Evolutionary conservation across 345 rosid genomes (phyloP), one percentile per base, ranked within the genome.

Genomic region (Bruguiera parviflora): DNA sequence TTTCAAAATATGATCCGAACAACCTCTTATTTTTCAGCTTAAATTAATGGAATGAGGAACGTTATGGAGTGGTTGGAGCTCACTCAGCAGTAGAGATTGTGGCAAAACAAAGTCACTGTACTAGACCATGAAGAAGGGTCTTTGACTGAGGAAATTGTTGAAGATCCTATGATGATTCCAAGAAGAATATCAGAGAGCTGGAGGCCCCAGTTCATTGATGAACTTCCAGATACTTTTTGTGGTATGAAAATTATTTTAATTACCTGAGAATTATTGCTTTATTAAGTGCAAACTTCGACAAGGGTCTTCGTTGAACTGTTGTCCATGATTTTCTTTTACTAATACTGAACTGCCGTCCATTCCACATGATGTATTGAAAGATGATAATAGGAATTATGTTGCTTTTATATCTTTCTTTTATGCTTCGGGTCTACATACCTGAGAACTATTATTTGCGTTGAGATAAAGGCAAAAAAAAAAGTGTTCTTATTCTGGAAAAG

Each of bases 171-270:
- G 95, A 52, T 43, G 46, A 74, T 94, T 61, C 88, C 97, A 1
- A 82, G 81, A 71, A 75, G 79, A 79, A 84, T 91, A 58, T 88
- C 96, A 0, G 86, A 89, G 81, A 51, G 69, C 39, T 94, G 97
- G 98, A 84, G 84, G 71, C 97, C 98, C 31, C 89, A 82, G 71
- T 80, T 84, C 28, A 72, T 83, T 67, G 84, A 81, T 58, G 92
- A 80, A n/a, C 95, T 91, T 74, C 98, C 98, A 4, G 92, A 88
- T 78, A 80, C 93, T 5, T 91, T 94, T 75, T 91, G 97, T 58
- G 97, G 98, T 94, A 80, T 80, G 83, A 63, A 19, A 61, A 58
- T 8, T 6, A 6, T 9, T 10, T 6, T 27, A 24, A 28, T 5
- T 27, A 75, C 78, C 21, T 5, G 27, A 8, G 8, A 20, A 1